Base-by-base conservation (phyloP, 345 rosid species). In the Brassica rapa region DNA sequence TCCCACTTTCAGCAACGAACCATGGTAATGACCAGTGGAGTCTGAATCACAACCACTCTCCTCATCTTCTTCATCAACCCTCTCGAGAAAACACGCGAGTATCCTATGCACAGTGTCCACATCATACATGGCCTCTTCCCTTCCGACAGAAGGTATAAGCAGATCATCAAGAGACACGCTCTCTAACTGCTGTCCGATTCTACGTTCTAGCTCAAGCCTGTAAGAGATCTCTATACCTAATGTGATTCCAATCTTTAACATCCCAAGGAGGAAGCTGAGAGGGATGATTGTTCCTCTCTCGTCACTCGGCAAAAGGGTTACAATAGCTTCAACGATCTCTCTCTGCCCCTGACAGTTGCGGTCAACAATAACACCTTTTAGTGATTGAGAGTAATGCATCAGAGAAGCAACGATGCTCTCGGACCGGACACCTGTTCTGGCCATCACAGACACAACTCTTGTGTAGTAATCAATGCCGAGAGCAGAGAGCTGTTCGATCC, bases 1-100 rank as follows among this genome's bases (percentile, higher is more conserved):
- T 59, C 97, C 98, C 16, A 91, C 93, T 84, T 90, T 94, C 73
- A 94, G 63, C 84, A 90, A 83, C 23, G 94, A 86, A 63, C 83
- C 84, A n/a, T 49, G 56, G 25, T 91, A 91, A 10, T 72, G 55
- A n/a, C 62, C 84, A 0, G 89, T 87, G 66, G 88, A 85, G 68
- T 85, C 80, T 1, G 82, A 78, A 32, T 78, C 77, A 41, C 46
- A 72, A 29, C 41, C 56, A 72, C 32, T 66, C 0, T 80, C 71
- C 4, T 74, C 79, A 25, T 89, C 94, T 80, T 90, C 94, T 16
- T 88, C 92, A 70, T 86, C 91, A 43, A 93, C 79, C 61, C 75
- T 83, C 86, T 87, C 89, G 24, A 91, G 79, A 85, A 90, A 91
- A 66, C 81, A 86, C 30, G 84, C 79, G 2, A 94, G 80, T 77